phyloP scores from a whole-genome alignment of 208 protist genomes.

The Tritrichomonas musculus region DNA sequence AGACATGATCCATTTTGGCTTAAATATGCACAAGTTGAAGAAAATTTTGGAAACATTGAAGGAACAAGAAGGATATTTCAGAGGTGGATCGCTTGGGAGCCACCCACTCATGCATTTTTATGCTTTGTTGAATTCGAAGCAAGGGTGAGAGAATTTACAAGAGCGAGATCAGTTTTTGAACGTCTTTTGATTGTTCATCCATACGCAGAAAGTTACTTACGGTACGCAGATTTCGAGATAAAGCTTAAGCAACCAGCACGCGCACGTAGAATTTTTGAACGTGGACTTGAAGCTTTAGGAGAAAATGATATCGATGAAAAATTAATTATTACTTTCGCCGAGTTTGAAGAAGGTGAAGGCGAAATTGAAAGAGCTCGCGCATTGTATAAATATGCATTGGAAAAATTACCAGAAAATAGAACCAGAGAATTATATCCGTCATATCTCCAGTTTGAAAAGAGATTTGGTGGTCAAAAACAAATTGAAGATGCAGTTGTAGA shows the following conservation, averaged over 20 bases:
- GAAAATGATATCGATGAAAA: not conserved
- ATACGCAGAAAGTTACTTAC: not conserved
- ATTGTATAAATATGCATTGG: not conserved
- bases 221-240: slow-evolving; percentile 27
- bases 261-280: not conserved
- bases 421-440: not conserved
- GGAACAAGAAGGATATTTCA: not conserved
- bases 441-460: slow-evolving; percentile 3
- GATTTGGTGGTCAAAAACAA: not conserved
- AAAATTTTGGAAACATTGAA: not conserved
- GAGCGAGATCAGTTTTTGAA: not conserved
- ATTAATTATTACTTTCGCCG: not conserved
- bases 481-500: slow-evolving; percentile 24
- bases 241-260: not conserved
- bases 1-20: slow-evolving; percentile 16
- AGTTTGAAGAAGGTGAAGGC: slow-evolving; percentile 17
- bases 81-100: slow-evolving; percentile 21
- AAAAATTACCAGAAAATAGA: not conserved
- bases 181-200: slow-evolving; percentile 4
- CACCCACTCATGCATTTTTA: slow-evolving; percentile 6
- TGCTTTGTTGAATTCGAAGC: slow-evolving; percentile 19
- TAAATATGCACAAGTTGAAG: not conserved
- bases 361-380: slow-evolving; percentile 22
- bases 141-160: not conserved
- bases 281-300: not conserved